Base-by-base conservation (phyloP, 805 yeast genomes). In the Wickerhamiella kazuoi region DNA sequence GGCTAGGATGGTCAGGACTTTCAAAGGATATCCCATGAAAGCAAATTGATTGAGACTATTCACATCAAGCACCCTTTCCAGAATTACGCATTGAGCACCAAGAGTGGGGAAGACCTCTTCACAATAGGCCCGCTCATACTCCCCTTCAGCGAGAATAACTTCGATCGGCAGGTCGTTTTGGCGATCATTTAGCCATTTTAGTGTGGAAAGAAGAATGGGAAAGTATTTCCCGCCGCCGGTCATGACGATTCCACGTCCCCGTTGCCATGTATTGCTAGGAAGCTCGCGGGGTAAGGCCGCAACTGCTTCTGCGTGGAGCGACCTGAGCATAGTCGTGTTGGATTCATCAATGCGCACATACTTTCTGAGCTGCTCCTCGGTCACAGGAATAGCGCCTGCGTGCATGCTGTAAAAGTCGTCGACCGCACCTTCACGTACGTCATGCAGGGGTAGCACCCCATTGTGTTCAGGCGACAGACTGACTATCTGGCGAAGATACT, bases 171-270 rank as follows among this genome's bases (percentile, higher is more conserved):
- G 56, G 3, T 79, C 72, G n/a, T 34, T 34, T 2, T 87, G 83
- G 7, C 68, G 61, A 30, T 73, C 70, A 50, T 94, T 63, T 37
- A 83, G 56, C 44, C 76, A 67, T 49, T 69, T 69, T 40, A 82
- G 68, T 8, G 81, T 72, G 19, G 79, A 60, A 30, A 79, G 59
- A 3, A 82, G 72, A 49, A 77, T 64, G 68, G 87, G 76, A 44
- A 79, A 73, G 56, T 73, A 79, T 48, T 69, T 70, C 3, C 86
- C 90, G 33, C 93, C 93, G 29, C 87, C 93, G 24, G 80, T 84
- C 50, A 65, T 74, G 21, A 71, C 87, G 16, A 74, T 65, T 8
- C 76, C 81, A 30, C 64, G 57, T 3, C 71, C 67, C 3, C 29
- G 24, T 3, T 41, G 26, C 42, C 48, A 54, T 16, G 56, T 26